These are phyloP conservation scores for Cryptomeria japonica DNA, from an alignment of 75 land plant genomes.

Conservation along the genomic window DNA sequence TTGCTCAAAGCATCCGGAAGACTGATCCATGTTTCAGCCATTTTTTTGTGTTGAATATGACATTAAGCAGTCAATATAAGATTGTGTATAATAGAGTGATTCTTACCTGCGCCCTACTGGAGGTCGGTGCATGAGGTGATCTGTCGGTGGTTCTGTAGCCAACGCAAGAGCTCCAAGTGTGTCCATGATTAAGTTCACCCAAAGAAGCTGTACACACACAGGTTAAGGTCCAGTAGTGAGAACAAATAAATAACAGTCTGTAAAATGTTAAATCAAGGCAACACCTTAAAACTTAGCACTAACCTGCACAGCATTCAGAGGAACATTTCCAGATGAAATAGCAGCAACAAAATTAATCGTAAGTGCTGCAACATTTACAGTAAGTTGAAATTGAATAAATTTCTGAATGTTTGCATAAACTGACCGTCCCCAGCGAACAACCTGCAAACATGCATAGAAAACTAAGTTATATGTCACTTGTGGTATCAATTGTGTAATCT, in stretches of 20 bases:
- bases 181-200: constrained; percentile 99
- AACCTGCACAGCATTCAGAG: constrained; percentile 93
- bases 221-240: neutral
- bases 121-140: constrained; percentile 72
- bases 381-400: constrained; percentile 95
- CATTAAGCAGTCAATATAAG: neutral
- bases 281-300: neutral
- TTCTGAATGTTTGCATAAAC: constrained; percentile 97
- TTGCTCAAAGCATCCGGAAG: too few species aligned
- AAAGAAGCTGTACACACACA: constrained; percentile 70
- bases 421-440: constrained; percentile 97
- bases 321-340: constrained; percentile 78
- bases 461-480: constrained; percentile 1
- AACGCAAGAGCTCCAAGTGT: constrained; percentile 98
- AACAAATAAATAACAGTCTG: neutral
- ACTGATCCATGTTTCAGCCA: too few species aligned
- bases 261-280: neutral
- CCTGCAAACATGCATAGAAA: constrained; percentile 39
- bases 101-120: constrained; percentile 85
- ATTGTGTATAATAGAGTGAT: neutral
- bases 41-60: too few species aligned
- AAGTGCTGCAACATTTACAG: constrained; percentile 96
- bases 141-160: constrained; percentile 98
- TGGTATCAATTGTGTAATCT: neutral
- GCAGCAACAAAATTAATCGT: constrained; percentile 88